phyloP scores from a whole-genome alignment of 1,284 basidiomycete species.

The Leucoagaricus sp. region DNA sequence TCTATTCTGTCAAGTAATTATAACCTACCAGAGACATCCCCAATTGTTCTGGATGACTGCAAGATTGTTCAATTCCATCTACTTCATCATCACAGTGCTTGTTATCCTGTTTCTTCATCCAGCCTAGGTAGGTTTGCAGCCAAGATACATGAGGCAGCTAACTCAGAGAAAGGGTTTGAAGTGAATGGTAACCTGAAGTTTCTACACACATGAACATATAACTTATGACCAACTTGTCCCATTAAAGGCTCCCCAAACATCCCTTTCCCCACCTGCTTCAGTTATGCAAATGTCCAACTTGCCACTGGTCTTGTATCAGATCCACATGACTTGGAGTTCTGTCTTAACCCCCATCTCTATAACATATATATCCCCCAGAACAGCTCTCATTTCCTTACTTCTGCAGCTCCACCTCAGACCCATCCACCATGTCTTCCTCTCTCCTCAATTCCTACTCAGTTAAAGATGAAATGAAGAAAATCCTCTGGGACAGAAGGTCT shows the following conservation, averaged over 20 bases:
- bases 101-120: constrained; percentile 47
- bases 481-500: no score
- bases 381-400: no score
- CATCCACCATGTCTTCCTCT: no score
- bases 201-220: constrained; percentile 55
- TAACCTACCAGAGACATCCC: constrained; percentile 51
- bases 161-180: constrained; percentile 33
- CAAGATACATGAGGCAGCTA: constrained; percentile 39
- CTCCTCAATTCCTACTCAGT: no score
- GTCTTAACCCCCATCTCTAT: no score
- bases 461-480: no score
- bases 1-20: constrained; percentile 51
- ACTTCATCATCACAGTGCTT: constrained; percentile 56
- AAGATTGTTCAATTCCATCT: constrained; percentile 52
- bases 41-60: constrained; percentile 51
- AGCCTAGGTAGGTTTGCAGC: constrained; percentile 42
- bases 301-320: no score
- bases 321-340: no score
- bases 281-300: not conserved
- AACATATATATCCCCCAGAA: no score
- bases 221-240: constrained; percentile 56
- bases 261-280: constrained; percentile 26
- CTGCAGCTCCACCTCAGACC: no score
- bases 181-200: constrained; percentile 51
- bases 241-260: constrained; percentile 56